Evolutionary conservation across 345 rosid genomes (phyloP).

Genomic region (Conringia planisiliqua): DNA sequence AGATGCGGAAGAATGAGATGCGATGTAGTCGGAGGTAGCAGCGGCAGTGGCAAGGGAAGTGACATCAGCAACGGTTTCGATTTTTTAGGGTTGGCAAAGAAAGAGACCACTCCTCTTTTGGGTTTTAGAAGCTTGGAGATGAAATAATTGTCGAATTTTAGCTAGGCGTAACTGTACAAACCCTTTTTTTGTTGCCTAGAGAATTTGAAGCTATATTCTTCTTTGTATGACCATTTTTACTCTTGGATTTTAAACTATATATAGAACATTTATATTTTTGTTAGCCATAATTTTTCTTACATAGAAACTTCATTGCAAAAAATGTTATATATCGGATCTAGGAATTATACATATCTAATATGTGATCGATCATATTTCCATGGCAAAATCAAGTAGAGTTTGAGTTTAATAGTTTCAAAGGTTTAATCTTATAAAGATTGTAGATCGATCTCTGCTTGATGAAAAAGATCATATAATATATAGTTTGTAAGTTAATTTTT

Average conservation of each 20-base stretch:
- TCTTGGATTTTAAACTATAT: not conserved
- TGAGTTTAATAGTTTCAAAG: not conserved
- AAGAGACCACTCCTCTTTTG: slow-evolving; percentile 41
- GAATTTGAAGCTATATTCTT: not conserved
- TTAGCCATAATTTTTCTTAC: not conserved
- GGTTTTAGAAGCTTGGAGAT: slow-evolving; percentile 78
- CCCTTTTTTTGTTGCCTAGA: not conserved
- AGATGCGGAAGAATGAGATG: slow-evolving; percentile 37
- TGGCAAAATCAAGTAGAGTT: not conserved
- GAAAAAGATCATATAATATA: not conserved
- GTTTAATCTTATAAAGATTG: not conserved
- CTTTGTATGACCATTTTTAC: not conserved
- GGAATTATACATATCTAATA: not conserved
- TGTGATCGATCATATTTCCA: not conserved
- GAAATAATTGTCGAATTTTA: slow-evolving; percentile 37
- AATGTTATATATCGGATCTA: not conserved
- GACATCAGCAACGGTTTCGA: slow-evolving; percentile 48
- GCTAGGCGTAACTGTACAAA: slow-evolving; percentile 26
- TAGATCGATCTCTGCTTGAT: not conserved
- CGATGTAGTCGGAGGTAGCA: slow-evolving; percentile 27
- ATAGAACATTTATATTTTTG: not conserved
- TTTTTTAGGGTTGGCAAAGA: slow-evolving; percentile 66
- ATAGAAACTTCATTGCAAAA: not conserved
- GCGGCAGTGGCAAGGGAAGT: slow-evolving; percentile 16
- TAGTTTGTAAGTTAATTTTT: not conserved